Evolutionary conservation across 139 green algal genomes (phyloP).

Genomic region (Tetradesmus obliquus): DNA sequence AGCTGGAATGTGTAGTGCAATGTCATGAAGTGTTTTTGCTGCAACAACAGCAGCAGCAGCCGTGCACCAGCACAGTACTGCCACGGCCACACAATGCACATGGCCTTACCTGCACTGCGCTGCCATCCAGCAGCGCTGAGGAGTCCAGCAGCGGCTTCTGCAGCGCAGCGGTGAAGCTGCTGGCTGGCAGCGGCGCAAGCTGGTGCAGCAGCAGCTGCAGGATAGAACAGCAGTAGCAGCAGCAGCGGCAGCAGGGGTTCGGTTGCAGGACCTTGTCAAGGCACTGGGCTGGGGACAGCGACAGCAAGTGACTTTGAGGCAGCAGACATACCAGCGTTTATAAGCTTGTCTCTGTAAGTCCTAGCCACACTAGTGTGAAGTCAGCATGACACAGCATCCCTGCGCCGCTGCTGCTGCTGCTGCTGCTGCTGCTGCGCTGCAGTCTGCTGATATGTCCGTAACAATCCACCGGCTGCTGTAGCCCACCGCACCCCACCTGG

Average conservation of each 20-base stretch:
- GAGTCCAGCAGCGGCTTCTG: conserved; percentile 37
- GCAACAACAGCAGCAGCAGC: not conserved
- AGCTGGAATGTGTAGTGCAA: no score
- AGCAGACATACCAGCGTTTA: no score
- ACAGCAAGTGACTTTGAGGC: no score
- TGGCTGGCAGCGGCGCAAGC: not conserved
- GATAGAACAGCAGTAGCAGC: not conserved
- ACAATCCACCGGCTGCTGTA: not conserved
- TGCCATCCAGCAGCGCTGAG: not conserved
- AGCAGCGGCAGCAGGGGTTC: not conserved
- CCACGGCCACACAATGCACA: not conserved
- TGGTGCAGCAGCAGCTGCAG: conserved; percentile 27
- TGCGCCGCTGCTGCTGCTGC: not conserved
- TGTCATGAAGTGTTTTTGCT: no score
- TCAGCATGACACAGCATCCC: not conserved
- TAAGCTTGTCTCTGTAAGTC: no score
- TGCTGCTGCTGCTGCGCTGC: not conserved
- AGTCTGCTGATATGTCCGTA: not conserved
- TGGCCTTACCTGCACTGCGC: not conserved
- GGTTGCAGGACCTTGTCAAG: not conserved
- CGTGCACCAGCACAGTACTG: not conserved
- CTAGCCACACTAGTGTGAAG: no score
- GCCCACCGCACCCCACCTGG: not conserved
- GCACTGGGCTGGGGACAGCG: not conserved
- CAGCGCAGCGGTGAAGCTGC: not conserved